Evolutionary conservation across 176 grass and related monocot species (phyloP), one percentile per base, ranked within the genome.

Genomic region (Juncus inflexus): DNA sequence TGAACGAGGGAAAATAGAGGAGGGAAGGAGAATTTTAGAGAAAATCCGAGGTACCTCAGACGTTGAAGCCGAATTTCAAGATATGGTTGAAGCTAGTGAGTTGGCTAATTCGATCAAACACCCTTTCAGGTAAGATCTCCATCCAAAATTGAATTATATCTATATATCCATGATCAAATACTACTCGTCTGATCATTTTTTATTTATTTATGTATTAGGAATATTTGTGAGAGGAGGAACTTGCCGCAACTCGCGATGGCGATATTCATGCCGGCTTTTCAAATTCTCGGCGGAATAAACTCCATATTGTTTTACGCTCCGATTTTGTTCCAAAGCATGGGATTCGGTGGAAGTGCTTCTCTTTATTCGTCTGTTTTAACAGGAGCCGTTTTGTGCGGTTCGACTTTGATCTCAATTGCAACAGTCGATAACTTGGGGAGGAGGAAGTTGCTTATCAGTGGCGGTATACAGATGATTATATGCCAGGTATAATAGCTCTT

Each of bases 301-400:
- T 96, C 91, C 37, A 96, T 96, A 49, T 71, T 96, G 6, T 96
- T 96, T 82, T 96, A 96, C 37, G 91, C 91, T 51, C 91, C 91
- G 0, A 87, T 96, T 39, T 83, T 96, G 77, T 96, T 96, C 79
- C 87, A 91, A 76, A 96, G 77, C 91, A 83, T 96, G 84, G 91
- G 91, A 1, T 96, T 96, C 15, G 91, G 91, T 13, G 40, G 70
- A 4, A 81, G 73, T 58, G 84, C 84, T 7, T 77, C 91, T 0
- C 87, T 96, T 35, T 91, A 91, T 77, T 91, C 91, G 3, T 91
- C 91, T 4, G 82, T 96, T 40, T 64, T 91, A 49, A 96, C 91
- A 3, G 91, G 91, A 52, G 91, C 87, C 2, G 91, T 96, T 54
- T 82, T 96, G 42, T 74, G 76, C 10, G 74, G 55, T 47, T 85